phyloP scores from a whole-genome alignment of 768 basidiomycete species.

The Obba rivulosa region DNA sequence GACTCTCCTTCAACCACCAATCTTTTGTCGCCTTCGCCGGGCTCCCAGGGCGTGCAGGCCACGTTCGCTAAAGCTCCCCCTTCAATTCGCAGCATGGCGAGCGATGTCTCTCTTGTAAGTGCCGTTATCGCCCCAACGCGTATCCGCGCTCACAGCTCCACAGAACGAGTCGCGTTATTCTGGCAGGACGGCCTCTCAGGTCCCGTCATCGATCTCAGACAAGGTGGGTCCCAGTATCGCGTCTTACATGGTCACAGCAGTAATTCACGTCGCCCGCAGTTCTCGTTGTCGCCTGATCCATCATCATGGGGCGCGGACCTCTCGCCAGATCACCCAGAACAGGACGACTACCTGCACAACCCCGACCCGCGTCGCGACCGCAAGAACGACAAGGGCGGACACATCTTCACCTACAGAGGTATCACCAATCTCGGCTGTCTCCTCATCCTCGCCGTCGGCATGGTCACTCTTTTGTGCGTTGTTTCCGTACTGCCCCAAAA shows the following conservation, averaged over 20 bases:
- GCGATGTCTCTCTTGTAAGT: slow-evolving; percentile 16
- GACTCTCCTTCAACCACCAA: slow-evolving; percentile 15
- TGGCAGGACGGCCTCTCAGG: slow-evolving; percentile 7
- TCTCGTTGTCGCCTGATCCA: slow-evolving; percentile 70
- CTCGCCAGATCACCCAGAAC: slow-evolving; percentile 41
- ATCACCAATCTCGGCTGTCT: slow-evolving; percentile 72
- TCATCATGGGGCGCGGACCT: slow-evolving; percentile 66
- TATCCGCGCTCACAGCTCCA: background rate
- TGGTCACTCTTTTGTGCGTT: slow-evolving; percentile 57
- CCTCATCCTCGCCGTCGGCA: slow-evolving; percentile 40
- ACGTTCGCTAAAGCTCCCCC: slow-evolving; percentile 9
- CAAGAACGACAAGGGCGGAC: slow-evolving; percentile 33
- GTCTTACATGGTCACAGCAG: background rate
- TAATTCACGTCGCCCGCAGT: slow-evolving; percentile 33
- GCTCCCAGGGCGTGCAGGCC: slow-evolving; percentile 13
- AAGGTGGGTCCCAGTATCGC: slow-evolving; percentile 10
- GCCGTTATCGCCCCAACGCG: background rate
- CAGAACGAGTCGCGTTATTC: slow-evolving; percentile 17
- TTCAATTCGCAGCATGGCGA: slow-evolving; percentile 14
- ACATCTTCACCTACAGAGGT: slow-evolving; percentile 55
- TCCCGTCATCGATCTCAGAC: slow-evolving; percentile 17
- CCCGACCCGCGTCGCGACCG: slow-evolving; percentile 38
- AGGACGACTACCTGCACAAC: slow-evolving; percentile 72
- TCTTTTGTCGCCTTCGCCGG: slow-evolving; percentile 11
- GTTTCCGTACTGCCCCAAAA: background rate